A percentile compares a stretch with the other conserved stretches of the same genome.
Conservation (phyloP, 805 yeast genomes). For the Candida sakaeoensis region DNA sequence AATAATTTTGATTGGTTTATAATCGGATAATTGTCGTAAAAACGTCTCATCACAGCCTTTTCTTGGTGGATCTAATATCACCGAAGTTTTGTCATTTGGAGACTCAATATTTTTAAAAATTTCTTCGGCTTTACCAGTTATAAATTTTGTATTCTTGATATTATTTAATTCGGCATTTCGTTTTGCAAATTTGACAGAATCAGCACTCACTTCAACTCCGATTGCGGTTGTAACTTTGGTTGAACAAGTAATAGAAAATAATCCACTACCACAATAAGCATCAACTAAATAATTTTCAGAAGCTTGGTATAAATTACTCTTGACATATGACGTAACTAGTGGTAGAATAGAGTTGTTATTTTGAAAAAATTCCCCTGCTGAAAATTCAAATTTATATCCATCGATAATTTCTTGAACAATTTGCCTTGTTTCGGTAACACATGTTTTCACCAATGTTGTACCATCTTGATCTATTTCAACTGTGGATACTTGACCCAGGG, state of each 20-base stretch:
- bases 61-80: conserved; percentile 94
- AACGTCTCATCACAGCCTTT: conserved; percentile 93
- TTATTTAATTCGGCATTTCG: conserved; percentile 74
- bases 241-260: conserved; percentile 85
- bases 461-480: conserved; percentile 22
- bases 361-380: conserved; percentile 96
- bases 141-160: conserved; percentile 73
- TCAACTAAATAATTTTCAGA: conserved; percentile 69
- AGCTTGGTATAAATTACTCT: conserved; percentile 52
- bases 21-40: conserved; percentile 77
- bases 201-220: conserved; percentile 93
- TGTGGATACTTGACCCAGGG: conserved; percentile 29
- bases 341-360: conserved; percentile 92
- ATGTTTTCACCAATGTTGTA: conserved; percentile 51
- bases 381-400: conserved; percentile 77
- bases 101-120: conserved; percentile 77
- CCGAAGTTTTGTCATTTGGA: conserved; percentile 75
- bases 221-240: conserved; percentile 75
- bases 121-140: conserved; percentile 89
- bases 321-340: conserved; percentile 74
- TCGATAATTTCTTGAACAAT: conserved; percentile 73
- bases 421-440: conserved; percentile 75
- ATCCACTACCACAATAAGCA: conserved; percentile 95
- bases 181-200: conserved; percentile 83
- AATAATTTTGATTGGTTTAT: conserved; percentile 82